Evolutionary conservation across 1,284 basidiomycete species (phyloP), one percentile per base, ranked within the genome.

Genomic region (Cryptococcus sp.): DNA sequence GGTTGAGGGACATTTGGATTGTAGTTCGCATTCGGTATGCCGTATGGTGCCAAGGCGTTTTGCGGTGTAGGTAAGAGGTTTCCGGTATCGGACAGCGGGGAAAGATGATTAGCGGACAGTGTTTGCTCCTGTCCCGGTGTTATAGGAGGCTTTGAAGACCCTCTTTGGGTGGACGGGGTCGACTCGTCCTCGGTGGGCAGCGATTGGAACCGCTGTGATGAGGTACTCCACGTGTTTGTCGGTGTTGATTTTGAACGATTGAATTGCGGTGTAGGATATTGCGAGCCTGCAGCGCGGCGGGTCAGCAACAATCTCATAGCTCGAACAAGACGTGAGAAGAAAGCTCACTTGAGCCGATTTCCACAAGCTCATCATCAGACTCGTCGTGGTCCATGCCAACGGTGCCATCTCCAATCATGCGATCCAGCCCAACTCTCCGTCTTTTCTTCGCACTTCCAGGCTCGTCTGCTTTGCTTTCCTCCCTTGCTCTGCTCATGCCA

Each of bases 351-450:
- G 52, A 59, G 39, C 65, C 64, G 38, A 75, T 67, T 58, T 75
- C 72, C 3, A 70, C 69, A 15, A 77, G 55, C 25, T 59, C 61
- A 13, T 61, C 56, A 35, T 60, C 60, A 30, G 62, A 70, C 11
- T 50, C n/a, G 11, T 52, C 30, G 38, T 65, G 57, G 54, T 53
- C 16, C 40, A 42, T 46, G 48, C 57, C 62, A 15, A 51, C 62
- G 30, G 59, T 62, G 17, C 70, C 74, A 61, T 72, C 70, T 40
- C 66, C 66, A 52, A 78, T 78, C 74, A 78, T 74, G 58, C 71
- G 62, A 47, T 71, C 71, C 47, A 71, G 50, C 7, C 72, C 73
- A 23, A 78, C 52, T 17, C 75, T 64, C 41, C 72, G 66, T 42
- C 71, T 61, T 55, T 77, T 77, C 61, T 69, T 66, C n/a, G 47